A percentile compares a stretch with the other conserved stretches of the same genome.
Evolutionary conservation across 164 flowering plant species (phyloP).

Genomic region (Macadamia integrifolia): DNA sequence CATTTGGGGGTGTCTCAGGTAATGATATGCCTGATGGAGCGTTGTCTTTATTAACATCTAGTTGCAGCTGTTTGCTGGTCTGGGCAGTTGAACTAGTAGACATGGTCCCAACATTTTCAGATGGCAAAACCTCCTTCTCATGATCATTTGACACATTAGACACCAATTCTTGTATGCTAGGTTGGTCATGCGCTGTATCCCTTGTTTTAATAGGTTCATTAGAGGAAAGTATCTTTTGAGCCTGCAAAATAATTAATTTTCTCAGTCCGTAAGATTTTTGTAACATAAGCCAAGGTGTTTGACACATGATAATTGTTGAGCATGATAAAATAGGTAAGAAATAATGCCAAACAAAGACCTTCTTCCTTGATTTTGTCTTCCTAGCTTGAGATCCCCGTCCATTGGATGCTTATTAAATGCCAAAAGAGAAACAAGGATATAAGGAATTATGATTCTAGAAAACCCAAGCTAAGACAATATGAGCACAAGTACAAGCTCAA

Average conservation of each 20-base stretch:
- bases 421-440: constrained; percentile 2
- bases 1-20: constrained; percentile 24
- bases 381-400: constrained; percentile 54
- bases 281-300: constrained; percentile 1
- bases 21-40: constrained; percentile 18
- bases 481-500: not conserved
- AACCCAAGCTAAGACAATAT: not conserved
- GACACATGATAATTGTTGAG: constrained; percentile 14
- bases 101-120: constrained; percentile 24
- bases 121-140: constrained; percentile 14
- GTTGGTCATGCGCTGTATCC: constrained; percentile 28
- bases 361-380: constrained; percentile 43
- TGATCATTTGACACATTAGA: constrained; percentile 30
- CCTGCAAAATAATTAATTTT: constrained; percentile 28
- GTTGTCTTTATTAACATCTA: constrained; percentile 27
- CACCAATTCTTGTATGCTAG: constrained; percentile 20
- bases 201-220: constrained; percentile 30
- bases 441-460: not conserved
- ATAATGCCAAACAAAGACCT: constrained; percentile 32
- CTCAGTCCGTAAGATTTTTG: constrained; percentile 1
- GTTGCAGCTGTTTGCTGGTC: constrained; percentile 24
- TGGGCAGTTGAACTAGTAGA: constrained; percentile 15
- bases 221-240: constrained; percentile 32
- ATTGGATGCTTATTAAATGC: constrained; percentile 40
- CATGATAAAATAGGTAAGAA: constrained; percentile 4